A percentile compares a stretch with the other conserved stretches of the same genome.
phyloP scores from a whole-genome alignment of 495 filamentous ascomycete genomes.

The Thozetella sp. region DNA sequence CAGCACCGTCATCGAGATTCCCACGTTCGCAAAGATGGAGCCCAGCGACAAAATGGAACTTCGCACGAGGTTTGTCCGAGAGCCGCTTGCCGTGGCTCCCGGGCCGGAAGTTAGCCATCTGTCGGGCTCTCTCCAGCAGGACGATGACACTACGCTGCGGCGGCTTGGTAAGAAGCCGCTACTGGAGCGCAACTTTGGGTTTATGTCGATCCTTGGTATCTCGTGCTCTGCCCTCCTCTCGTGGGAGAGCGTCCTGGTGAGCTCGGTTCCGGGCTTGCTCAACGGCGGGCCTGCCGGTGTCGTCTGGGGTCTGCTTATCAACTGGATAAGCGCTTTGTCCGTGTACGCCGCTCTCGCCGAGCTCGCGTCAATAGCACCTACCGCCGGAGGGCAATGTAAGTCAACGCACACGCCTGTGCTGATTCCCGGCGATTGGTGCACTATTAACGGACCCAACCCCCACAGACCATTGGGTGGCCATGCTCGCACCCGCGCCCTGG shows the following conservation, averaged over 20 bases:
- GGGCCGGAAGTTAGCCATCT: not conserved
- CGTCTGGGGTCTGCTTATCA: constrained; percentile 47
- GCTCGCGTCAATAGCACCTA: constrained; percentile 40
- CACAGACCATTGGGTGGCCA: constrained; percentile 15
- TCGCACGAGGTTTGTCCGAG: no score
- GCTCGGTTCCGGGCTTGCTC: constrained; percentile 15
- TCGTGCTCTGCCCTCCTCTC: constrained; percentile 37
- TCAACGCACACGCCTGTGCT: not conserved
- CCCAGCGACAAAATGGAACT: no score
- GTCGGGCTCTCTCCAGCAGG: constrained; percentile 2
- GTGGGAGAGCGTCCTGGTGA: constrained; percentile 30
- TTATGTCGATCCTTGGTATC: constrained; percentile 41
- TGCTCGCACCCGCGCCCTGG: constrained; percentile 17
- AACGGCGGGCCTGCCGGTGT: constrained; percentile 52
- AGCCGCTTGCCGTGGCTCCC: no score
- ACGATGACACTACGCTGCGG: constrained; percentile 10
- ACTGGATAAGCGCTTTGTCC: constrained; percentile 43
- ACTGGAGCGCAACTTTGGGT: constrained; percentile 29
- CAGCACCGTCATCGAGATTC: no score
- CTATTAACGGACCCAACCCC: not conserved
- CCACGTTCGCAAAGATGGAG: no score
- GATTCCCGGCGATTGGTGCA: not conserved
- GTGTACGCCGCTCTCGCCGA: constrained; percentile 43
- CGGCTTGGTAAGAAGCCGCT: constrained; percentile 12
- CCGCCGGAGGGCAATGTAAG: not conserved